These are phyloP conservation scores for Pyrenophora seminiperda DNA, from an alignment of 2,329 filamentous ascomycete species.

Conservation along the genomic window DNA sequence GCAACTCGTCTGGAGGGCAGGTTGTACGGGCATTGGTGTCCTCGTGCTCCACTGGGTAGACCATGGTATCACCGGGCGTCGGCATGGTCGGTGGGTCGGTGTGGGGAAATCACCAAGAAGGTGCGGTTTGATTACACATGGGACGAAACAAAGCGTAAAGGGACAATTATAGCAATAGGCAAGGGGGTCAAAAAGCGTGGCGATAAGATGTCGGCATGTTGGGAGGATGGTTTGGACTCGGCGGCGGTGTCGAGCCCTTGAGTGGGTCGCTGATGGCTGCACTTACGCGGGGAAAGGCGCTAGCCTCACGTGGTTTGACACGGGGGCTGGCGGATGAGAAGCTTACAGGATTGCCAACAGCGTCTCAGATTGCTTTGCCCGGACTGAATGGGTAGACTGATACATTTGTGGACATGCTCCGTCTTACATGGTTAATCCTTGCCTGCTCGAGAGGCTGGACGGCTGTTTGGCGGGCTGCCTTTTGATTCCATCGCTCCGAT, in stretches of 20 bases:
- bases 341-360: slow-evolving; percentile 1
- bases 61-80: slow-evolving; percentile 53
- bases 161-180: slow-evolving; percentile 15
- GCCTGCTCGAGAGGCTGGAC: too few species aligned
- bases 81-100: slow-evolving; percentile 52
- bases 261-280: slow-evolving; percentile 28
- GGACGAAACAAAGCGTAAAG: slow-evolving; percentile 13
- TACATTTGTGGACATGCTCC: too few species aligned
- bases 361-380: not conserved
- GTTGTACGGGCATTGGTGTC: slow-evolving; percentile 53
- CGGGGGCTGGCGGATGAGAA: slow-evolving; percentile 5
- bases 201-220: slow-evolving; percentile 14
- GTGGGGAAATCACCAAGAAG: slow-evolving; percentile 35
- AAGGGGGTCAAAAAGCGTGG: slow-evolving; percentile 13
- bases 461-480: too few species aligned
- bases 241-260: slow-evolving; percentile 23
- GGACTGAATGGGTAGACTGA: too few species aligned
- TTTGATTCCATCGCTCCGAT: not conserved
- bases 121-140: slow-evolving; percentile 25
- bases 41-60: slow-evolving; percentile 49
- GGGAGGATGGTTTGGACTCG: slow-evolving; percentile 22
- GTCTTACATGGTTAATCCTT: too few species aligned
- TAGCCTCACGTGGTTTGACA: slow-evolving; percentile 31
- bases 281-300: slow-evolving; percentile 35
- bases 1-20: slow-evolving; percentile 56